These are phyloP conservation scores for Wickerhamomyces silvicola DNA, from an alignment of 805 yeast genomes.

Conservation along the genomic window DNA sequence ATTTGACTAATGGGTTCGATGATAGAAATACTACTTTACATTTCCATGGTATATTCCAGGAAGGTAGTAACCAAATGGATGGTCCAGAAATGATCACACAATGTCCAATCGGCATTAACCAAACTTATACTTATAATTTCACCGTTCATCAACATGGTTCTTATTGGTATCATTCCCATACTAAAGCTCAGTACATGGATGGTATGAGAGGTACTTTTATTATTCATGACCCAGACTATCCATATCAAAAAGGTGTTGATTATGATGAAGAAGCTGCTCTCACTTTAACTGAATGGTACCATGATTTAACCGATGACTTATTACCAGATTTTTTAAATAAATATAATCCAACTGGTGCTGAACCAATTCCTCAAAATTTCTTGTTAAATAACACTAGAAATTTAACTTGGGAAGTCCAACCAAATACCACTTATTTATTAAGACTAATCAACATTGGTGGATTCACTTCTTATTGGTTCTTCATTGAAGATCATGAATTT, in stretches of 20 bases:
- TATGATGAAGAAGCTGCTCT: conserved; percentile 76
- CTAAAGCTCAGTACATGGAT: conserved; percentile 85
- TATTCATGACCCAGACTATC: conserved; percentile 59
- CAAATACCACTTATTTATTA: conserved; percentile 77
- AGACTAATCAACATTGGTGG: conserved; percentile 85
- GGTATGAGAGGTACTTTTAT: conserved; percentile 82
- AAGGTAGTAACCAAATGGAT: conserved; percentile 73
- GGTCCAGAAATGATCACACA: conserved; percentile 87
- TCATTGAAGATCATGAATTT: conserved; percentile 82
- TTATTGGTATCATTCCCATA: conserved; percentile 97
- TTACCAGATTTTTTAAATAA: conserved; percentile 52
- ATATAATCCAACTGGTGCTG: conserved; percentile 96
- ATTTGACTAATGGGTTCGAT: conserved; percentile 67
- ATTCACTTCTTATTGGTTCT: conserved; percentile 83
- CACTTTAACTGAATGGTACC: conserved; percentile 86
- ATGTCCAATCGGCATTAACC: conserved; percentile 86
- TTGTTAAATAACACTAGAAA: conserved; percentile 79
- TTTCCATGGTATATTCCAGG: conserved; percentile 86
- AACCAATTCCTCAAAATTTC: conserved; percentile 83
- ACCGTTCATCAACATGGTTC: conserved; percentile 83
- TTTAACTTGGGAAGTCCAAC: conserved; percentile 71
- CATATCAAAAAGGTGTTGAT: conserved; percentile 40
- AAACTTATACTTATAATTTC: conserved; percentile 75
- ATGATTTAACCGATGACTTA: conserved; percentile 44
- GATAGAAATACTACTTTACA: conserved; percentile 74